Conservation (phyloP, 1,139 yeast species). For the Debaryomycetaceae sp. region DNA sequence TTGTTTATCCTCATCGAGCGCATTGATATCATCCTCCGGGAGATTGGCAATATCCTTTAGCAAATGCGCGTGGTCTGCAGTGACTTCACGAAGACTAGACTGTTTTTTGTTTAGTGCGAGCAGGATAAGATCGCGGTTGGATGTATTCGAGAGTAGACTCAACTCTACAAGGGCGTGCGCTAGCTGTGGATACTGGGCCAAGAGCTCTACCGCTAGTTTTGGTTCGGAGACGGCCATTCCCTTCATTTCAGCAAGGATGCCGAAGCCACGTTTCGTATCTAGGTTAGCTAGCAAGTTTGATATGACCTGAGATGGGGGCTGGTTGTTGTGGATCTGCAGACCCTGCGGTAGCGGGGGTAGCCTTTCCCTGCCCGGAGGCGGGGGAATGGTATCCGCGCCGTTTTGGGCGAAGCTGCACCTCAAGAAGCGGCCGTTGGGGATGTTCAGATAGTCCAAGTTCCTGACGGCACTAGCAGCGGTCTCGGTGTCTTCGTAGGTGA, state of each 20-base stretch:
- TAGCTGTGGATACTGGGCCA: slow-evolving; percentile 67
- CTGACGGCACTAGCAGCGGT: slow-evolving; percentile 90
- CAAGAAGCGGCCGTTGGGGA: slow-evolving; percentile 56
- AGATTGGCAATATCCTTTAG: slow-evolving; percentile 48
- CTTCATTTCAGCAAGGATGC: slow-evolving; percentile 51
- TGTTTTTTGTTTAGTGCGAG: slow-evolving; percentile 24
- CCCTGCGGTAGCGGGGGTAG: slow-evolving; percentile 40
- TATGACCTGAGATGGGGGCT: slow-evolving; percentile 51
- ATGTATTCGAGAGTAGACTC: slow-evolving; percentile 47
- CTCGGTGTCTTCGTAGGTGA: slow-evolving; percentile 64
- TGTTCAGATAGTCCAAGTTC: slow-evolving; percentile 67
- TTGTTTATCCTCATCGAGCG: slow-evolving; percentile 50
- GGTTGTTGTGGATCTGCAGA: slow-evolving; percentile 39
- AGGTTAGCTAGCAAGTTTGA: slow-evolving; percentile 47
- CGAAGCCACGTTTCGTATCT: slow-evolving; percentile 45
- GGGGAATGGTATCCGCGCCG: slow-evolving; percentile 1
- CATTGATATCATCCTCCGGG: slow-evolving; percentile 51
- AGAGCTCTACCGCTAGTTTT: slow-evolving; percentile 47
- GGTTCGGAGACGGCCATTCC: slow-evolving; percentile 55
- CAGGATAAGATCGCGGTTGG: slow-evolving; percentile 45
- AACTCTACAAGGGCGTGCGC: slow-evolving; percentile 77
- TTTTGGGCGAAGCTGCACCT: slow-evolving; percentile 59
- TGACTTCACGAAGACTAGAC: slow-evolving; percentile 30
- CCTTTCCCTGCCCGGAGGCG: slow-evolving; percentile 4
- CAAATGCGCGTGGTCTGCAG: slow-evolving; percentile 39